These are phyloP conservation scores for Rhododendron simsii DNA, from an alignment of 148 eudicot species.

Conservation along the genomic window DNA sequence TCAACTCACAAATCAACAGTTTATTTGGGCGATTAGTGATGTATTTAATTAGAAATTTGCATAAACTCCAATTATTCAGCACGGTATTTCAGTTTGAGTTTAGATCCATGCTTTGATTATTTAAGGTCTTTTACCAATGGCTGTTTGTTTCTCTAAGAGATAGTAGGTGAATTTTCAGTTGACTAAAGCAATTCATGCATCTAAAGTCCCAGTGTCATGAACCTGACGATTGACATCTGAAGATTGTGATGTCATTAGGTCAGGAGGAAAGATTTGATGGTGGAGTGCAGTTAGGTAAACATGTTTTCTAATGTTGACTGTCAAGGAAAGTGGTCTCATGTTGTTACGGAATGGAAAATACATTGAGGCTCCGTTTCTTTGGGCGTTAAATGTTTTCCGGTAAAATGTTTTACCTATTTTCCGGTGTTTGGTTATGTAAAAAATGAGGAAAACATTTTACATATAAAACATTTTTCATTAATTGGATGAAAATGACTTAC, in stretches of 20 bases:
- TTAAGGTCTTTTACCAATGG: background rate
- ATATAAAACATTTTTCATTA: too few relatives aligned
- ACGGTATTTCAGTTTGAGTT: background rate
- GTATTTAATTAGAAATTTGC: background rate
- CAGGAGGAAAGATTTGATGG: background rate
- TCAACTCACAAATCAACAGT: background rate
- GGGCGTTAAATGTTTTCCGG: too few relatives aligned
- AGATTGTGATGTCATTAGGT: conserved; percentile 4
- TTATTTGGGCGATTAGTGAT: background rate
- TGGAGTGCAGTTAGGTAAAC: conserved; percentile 1
- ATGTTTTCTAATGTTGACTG: background rate
- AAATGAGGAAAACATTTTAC: too few relatives aligned
- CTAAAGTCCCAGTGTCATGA: background rate
- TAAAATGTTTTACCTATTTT: too few relatives aligned
- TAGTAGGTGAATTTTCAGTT: background rate
- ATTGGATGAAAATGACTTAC: too few relatives aligned
- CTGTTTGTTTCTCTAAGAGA: background rate
- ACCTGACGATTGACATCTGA: background rate
- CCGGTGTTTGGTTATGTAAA: too few relatives aligned
- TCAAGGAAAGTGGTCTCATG: background rate
- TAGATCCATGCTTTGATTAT: background rate
- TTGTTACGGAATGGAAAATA: background rate
- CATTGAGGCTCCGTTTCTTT: background rate
- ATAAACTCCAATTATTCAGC: background rate
- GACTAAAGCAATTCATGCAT: background rate